A percentile compares a stretch with the other conserved stretches of the same genome.
Evolutionary conservation across 2,329 filamentous ascomycete genomes (phyloP).

Genomic region (Neonectria ditissima): DNA sequence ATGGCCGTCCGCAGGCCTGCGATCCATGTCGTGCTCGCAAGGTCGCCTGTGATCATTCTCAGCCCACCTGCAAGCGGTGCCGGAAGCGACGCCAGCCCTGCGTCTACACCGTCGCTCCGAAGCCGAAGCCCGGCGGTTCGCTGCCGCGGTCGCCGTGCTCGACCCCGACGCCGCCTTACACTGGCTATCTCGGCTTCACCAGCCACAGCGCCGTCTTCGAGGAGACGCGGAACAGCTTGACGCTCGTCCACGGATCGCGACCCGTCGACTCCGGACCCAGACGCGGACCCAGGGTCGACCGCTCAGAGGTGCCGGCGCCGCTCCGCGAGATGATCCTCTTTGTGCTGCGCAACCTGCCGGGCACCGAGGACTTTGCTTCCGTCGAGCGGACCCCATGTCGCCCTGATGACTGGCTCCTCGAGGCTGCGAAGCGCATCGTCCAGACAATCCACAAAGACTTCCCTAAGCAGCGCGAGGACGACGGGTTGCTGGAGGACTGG

Average conservation of each 20-base stretch:
- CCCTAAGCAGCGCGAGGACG: conserved; percentile 44
- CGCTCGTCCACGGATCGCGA: conserved; percentile 46
- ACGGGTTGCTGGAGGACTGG: conserved; percentile 51
- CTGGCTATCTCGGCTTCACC: conserved; percentile 60
- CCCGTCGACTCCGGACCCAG: conserved; percentile 23
- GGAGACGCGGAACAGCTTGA: conserved; percentile 55
- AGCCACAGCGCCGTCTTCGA: conserved; percentile 57
- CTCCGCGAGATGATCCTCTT: conserved; percentile 53
- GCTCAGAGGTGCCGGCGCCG: conserved; percentile 39
- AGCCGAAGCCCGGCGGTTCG: conserved; percentile 31
- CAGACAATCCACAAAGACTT: conserved; percentile 49
- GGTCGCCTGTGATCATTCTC: conserved; percentile 57
- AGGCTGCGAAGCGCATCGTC: conserved; percentile 46
- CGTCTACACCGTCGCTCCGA: conserved; percentile 49
- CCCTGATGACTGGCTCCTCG: conserved; percentile 49
- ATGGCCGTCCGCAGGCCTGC: conserved; percentile 46
- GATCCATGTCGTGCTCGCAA: conserved; percentile 57
- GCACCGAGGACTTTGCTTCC: conserved; percentile 36
- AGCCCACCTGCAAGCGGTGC: conserved; percentile 56
- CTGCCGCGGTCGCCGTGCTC: conserved; percentile 16
- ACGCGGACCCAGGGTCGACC: conserved; percentile 4
- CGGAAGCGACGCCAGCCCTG: conserved; percentile 52
- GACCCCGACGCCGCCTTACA: conserved; percentile 33
- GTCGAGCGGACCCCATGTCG: conserved; percentile 37
- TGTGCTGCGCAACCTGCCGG: conserved; percentile 53